Conservation (phyloP, 768 basidiomycete species). For the Tulasnella calospora region DNA sequence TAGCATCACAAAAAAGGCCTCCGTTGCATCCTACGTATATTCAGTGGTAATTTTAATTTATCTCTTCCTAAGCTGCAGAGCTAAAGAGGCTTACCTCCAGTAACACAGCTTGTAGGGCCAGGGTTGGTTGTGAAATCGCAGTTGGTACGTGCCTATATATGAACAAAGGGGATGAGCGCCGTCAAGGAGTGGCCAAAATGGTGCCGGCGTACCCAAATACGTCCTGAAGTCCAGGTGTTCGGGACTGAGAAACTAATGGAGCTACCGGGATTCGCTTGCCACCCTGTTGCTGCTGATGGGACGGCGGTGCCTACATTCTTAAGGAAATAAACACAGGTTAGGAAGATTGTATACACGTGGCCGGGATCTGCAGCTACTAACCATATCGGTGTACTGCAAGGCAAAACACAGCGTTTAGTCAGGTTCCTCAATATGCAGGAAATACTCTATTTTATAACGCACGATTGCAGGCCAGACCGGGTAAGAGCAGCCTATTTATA, state of each 20-base stretch:
- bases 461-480: slow-evolving; percentile 26
- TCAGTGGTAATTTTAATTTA: background rate
- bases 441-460: background rate
- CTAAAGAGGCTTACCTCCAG: background rate
- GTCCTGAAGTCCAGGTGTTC: slow-evolving; percentile 32
- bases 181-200: background rate
- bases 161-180: slow-evolving; percentile 28
- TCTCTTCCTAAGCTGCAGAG: slow-evolving; percentile 30
- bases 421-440: background rate
- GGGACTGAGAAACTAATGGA: slow-evolving; percentile 27
- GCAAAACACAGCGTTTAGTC: background rate
- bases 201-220: slow-evolving; percentile 16
- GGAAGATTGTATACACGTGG: too few species aligned
- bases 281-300: slow-evolving; percentile 28
- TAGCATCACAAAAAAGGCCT: slow-evolving; percentile 39
- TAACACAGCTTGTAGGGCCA: slow-evolving; percentile 27
- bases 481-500: slow-evolving; percentile 9
- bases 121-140: slow-evolving; percentile 27
- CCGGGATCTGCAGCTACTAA: background rate
- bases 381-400: slow-evolving; percentile 18
- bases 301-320: slow-evolving; percentile 21
- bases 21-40: slow-evolving; percentile 29
- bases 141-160: slow-evolving; percentile 28
- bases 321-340: background rate
- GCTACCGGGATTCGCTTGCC: slow-evolving; percentile 27